Evolutionary conservation across 2,329 filamentous ascomycete species (phyloP), one percentile per base, ranked within the genome.

Genomic region (Cercospora sojina): DNA sequence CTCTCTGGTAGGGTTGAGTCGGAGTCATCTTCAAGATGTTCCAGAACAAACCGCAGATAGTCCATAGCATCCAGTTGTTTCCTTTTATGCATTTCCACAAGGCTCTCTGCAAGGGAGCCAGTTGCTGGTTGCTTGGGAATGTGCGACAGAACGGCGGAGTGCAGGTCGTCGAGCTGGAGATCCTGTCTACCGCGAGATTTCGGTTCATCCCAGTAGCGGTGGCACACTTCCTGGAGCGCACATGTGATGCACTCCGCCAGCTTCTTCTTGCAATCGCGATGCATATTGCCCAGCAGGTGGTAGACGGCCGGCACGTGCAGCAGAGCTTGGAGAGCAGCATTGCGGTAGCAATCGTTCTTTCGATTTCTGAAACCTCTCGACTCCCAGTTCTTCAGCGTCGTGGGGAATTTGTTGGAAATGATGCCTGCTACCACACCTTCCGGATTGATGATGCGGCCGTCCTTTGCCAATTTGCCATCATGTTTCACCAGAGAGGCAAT

Each of bases 321-420:
- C 12, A 70, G 38, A 16, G 62, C 64, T 49, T 70, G 68, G n/a
- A 70, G 38, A 23, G 62, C 27, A 0, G 68, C 64, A 23, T 62
- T 67, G 2, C 67, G 58, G 35, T 68, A 70, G 62, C 68, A 70
- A 25, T 65, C 29, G 16, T 61, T 63, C 2, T 35, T 31, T 0
- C 23, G 8, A 41, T 72, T 72, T 9, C 16, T 4, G 3, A 71
- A 47, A 27, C 69, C 69, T 64, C 67, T 69, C n/a, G 62, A 64
- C 8, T 47, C 12, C 31, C 16, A 12, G 7, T 59, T 59, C 23
- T 59, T 41, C 7, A 59, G 57, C 12, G 35, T 27, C 4, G 20
- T 32, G 3, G 57, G 57, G 12, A 59, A 59, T 18, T 35, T 5
- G 3, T n/a, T 59, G 16, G 9, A 25, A 23, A 59, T 59, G 35